These are phyloP conservation scores for Alternaria metachromatica DNA, from an alignment of 2,329 filamentous ascomycete species.

Conservation along the genomic window DNA sequence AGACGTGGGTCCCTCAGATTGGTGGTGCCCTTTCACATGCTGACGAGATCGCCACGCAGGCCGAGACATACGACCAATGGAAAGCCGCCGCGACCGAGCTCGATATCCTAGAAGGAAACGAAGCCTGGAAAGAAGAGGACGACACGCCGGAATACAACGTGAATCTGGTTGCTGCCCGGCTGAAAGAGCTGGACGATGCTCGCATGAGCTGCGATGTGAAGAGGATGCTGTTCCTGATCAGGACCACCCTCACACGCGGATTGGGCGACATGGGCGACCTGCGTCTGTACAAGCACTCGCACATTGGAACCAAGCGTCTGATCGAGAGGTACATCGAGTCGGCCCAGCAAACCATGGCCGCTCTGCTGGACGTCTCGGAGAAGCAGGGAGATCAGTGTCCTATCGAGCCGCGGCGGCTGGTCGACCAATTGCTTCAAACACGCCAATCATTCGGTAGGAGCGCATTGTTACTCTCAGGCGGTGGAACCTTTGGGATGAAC, in stretches of 20 bases:
- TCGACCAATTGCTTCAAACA: constrained; percentile 74
- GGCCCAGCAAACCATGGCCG: constrained; percentile 74
- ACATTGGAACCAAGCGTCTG: constrained; percentile 83
- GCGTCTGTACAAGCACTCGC: constrained; percentile 80
- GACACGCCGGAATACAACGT: constrained; percentile 75
- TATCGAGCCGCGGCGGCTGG: constrained; percentile 64
- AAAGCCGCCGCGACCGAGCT: constrained; percentile 75
- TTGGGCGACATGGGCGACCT: constrained; percentile 86
- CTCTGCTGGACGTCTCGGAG: constrained; percentile 69
- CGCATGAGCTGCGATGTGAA: constrained; percentile 73
- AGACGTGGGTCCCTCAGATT: constrained; percentile 59
- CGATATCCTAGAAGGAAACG: constrained; percentile 79
- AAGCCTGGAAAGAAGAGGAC: constrained; percentile 77
- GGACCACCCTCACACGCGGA: constrained; percentile 80
- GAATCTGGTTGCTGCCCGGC: constrained; percentile 70
- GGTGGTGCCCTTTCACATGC: constrained; percentile 33
- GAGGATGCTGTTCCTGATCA: constrained; percentile 79
- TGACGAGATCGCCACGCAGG: constrained; percentile 55
- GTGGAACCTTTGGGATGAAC: constrained; percentile 89
- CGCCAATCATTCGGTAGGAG: constrained; percentile 85
- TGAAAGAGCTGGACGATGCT: constrained; percentile 77
- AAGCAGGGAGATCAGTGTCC: constrained; percentile 56
- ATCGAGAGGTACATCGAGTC: constrained; percentile 89
- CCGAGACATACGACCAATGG: constrained; percentile 75
- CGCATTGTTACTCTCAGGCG: constrained; percentile 81